Percentiles rank a stretch among this genome's conserved stretches.
Conservation (phyloP, 768 basidiomycete genomes). For the Rhizopogon rudus region DNA sequence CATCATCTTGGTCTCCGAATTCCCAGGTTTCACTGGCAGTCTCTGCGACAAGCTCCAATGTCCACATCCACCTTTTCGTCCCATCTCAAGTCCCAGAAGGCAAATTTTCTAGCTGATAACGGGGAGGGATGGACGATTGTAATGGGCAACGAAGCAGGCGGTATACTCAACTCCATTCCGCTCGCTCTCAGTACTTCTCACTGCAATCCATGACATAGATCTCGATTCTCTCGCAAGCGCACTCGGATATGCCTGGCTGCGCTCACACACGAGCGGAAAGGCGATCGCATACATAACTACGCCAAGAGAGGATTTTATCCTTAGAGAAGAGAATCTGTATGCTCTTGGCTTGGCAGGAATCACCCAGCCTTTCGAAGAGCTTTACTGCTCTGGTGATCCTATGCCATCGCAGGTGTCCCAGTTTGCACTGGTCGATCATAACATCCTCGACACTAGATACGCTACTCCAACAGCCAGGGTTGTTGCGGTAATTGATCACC, state of each 20-base stretch:
- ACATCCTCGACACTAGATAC: constrained; percentile 52
- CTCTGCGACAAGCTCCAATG: constrained; percentile 9
- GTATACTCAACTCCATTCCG: constrained; percentile 34
- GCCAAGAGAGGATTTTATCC: constrained; percentile 56
- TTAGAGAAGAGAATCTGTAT: constrained; percentile 52
- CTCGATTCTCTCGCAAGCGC: constrained; percentile 87
- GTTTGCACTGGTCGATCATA: constrained; percentile 92
- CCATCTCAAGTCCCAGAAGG: constrained; percentile 47
- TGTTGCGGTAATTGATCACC: constrained; percentile 83
- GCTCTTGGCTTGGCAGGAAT: neutral
- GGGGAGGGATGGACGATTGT: constrained; percentile 73
- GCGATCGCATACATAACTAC: constrained; percentile 73
- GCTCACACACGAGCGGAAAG: constrained; percentile 44
- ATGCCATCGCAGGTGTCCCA: constrained; percentile 35
- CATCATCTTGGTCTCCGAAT: no score
- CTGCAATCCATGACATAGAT: constrained; percentile 43
- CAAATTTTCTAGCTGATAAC: constrained; percentile 55
- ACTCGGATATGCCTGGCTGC: constrained; percentile 78
- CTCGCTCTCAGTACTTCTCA: neutral
- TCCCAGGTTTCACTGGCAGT: no score
- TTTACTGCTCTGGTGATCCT: constrained; percentile 67
- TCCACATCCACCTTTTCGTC: constrained; percentile 24
- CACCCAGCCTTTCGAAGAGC: constrained; percentile 33
- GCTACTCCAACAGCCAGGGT: constrained; percentile 43
- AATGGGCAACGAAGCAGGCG: constrained; percentile 97